phyloP scores from a whole-genome alignment of 495 filamentous ascomycete species.

The Penicillium ucsense region DNA sequence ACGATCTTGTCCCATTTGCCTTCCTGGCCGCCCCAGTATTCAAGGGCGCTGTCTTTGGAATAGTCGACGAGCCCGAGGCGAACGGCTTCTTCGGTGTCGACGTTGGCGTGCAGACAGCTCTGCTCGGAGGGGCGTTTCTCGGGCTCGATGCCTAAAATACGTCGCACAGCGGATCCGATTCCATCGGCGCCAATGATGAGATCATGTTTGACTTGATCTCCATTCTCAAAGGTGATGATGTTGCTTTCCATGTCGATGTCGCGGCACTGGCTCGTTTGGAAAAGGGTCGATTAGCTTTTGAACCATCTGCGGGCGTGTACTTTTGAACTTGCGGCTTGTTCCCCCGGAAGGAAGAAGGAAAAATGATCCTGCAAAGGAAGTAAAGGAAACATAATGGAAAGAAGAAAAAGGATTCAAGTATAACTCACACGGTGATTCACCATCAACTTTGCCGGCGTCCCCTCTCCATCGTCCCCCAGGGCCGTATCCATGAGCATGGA shows the following conservation, averaged over 20 bases:
- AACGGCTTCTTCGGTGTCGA: conserved; percentile 33
- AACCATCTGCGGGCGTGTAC: no score
- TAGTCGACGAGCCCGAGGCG: conserved; percentile 34
- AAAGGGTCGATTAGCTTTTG: no score
- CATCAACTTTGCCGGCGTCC: conserved; percentile 27
- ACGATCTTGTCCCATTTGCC: conserved; percentile 42
- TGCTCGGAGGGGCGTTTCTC: conserved; percentile 35
- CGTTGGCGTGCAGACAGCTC: conserved; percentile 38
- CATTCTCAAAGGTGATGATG: conserved; percentile 30
- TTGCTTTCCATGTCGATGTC: conserved; percentile 28
- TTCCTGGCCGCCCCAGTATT: conserved; percentile 43
- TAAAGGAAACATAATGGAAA: no score
- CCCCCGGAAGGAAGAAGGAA: no score
- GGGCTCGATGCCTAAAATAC: conserved; percentile 32
- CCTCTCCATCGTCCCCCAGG: conserved; percentile 30
- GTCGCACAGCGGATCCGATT: conserved; percentile 34
- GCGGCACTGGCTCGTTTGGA: conserved; percentile 11
- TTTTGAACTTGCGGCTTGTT: no score
- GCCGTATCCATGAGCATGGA: conserved; percentile 42
- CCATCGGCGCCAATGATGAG: conserved; percentile 38
- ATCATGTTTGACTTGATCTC: conserved; percentile 21
- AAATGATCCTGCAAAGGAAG: no score
- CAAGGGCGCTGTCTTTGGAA: conserved; percentile 31
- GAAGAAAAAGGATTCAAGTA: neutral
- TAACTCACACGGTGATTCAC: conserved; percentile 32